phyloP scores from a whole-genome alignment of 805 yeast genomes.

The Hanseniaspora guilliermondii region DNA sequence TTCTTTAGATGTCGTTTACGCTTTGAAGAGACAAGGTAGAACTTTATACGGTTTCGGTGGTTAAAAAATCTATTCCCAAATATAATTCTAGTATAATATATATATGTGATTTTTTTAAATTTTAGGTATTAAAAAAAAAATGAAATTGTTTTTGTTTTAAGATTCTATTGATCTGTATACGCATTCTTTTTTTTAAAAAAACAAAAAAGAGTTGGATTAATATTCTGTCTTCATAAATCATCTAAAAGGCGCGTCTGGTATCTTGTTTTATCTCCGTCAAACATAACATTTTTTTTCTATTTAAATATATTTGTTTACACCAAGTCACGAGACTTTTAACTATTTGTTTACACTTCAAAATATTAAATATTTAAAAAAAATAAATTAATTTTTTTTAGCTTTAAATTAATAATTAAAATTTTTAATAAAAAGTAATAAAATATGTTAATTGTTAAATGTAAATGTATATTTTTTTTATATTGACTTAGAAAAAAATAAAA shows the following conservation, averaged over 20 bases:
- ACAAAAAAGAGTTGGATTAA: not conserved
- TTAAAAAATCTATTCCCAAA: conserved; percentile 33
- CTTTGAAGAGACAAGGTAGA: conserved; percentile 99
- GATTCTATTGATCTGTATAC: not conserved
- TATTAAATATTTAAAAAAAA: not conserved
- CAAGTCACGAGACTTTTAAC: not conserved
- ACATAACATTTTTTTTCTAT: no score
- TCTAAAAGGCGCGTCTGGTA: not conserved
- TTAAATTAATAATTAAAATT: not conserved
- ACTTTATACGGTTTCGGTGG: conserved; percentile 99
- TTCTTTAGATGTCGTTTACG: conserved; percentile 94
- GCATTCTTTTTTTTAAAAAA: not conserved
- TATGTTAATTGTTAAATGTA: not conserved
- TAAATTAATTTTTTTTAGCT: not conserved
- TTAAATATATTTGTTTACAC: not conserved
- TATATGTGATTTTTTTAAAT: conserved; percentile 12
- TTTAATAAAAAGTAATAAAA: not conserved
- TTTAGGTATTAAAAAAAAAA: conserved; percentile 2
- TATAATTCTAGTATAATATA: conserved; percentile 4
- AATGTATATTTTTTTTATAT: not conserved
- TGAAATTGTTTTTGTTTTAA: not conserved
- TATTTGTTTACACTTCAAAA: not conserved
- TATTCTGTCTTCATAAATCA: no score
- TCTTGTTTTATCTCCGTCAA: not conserved
- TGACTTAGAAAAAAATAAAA: not conserved